These are phyloP conservation scores for Scheffersomyces illinoinensis DNA, from an alignment of 1,139 yeast species.

Conservation along the genomic window DNA sequence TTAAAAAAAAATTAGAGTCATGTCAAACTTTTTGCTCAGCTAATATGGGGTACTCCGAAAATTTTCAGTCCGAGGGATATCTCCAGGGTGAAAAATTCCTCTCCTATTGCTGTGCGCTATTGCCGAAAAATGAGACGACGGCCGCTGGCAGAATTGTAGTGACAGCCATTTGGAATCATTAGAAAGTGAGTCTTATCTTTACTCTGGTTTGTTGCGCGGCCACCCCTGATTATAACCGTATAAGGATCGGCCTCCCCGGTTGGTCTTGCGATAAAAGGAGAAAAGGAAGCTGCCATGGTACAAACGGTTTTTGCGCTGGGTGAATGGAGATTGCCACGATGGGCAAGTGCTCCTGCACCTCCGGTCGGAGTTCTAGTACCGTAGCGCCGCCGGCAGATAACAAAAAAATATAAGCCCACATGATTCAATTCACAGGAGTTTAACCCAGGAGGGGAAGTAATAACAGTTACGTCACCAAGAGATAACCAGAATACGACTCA, in stretches of 20 bases:
- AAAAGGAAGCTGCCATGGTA: background rate
- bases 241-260: background rate
- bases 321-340: background rate
- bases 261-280: background rate
- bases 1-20: background rate
- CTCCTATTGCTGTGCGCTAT: background rate
- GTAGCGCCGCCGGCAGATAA: background rate
- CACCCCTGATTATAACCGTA: background rate
- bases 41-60: constrained; percentile 1
- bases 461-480: background rate
- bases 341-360: background rate
- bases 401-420: background rate
- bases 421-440: background rate
- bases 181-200: too few species aligned
- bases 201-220: background rate
- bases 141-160: background rate
- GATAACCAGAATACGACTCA: background rate
- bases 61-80: background rate
- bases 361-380: background rate
- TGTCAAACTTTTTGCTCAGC: background rate
- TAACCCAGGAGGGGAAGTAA: background rate
- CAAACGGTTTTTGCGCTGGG: background rate
- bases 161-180: background rate
- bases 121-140: background rate
- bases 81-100: background rate